Conservation (phyloP, 1,284 basidiomycete species). For the Termitomyces sp. region DNA sequence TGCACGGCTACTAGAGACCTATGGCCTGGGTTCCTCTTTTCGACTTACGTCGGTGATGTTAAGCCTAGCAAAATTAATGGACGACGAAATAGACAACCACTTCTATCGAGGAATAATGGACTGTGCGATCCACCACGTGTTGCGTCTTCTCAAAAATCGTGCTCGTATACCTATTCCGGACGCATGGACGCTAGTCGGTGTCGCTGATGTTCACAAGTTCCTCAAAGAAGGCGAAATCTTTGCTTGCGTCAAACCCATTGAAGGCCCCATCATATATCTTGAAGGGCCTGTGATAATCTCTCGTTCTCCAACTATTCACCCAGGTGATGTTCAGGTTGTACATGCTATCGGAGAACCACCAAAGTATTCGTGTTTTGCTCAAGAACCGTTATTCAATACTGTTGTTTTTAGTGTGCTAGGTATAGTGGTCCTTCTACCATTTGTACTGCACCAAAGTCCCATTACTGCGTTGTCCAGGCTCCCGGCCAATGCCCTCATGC, state of each 20-base stretch:
- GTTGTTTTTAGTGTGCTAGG: conserved; percentile 57
- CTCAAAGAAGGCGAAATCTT: conserved; percentile 54
- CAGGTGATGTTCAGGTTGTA: conserved; percentile 62
- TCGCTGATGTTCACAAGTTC: conserved; percentile 55
- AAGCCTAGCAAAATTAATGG: conserved; percentile 33
- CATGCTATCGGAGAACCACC: conserved; percentile 57
- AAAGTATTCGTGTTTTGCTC: conserved; percentile 43
- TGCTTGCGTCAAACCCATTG: conserved; percentile 43
- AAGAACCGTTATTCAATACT: conserved; percentile 49
- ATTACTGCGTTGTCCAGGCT: conserved; percentile 33
- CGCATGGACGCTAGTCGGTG: conserved; percentile 63
- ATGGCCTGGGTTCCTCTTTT: conserved; percentile 39
- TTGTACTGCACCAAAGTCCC: neutral
- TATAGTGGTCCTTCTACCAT: conserved; percentile 18
- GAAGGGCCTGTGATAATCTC: conserved; percentile 55
- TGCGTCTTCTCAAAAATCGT: conserved; percentile 61
- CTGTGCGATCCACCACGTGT: conserved; percentile 53
- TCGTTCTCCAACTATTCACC: conserved; percentile 62
- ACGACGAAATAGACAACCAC: conserved; percentile 28
- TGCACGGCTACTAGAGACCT: conserved; percentile 41
- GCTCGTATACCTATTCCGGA: conserved; percentile 62
- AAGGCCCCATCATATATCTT: conserved; percentile 41
- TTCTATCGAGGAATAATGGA: conserved; percentile 53
- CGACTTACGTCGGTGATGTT: conserved; percentile 36
- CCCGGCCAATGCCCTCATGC: conserved; percentile 53